phyloP scores from a whole-genome alignment of 257 asterid species.

The Dorcoceras hygrometricum region DNA sequence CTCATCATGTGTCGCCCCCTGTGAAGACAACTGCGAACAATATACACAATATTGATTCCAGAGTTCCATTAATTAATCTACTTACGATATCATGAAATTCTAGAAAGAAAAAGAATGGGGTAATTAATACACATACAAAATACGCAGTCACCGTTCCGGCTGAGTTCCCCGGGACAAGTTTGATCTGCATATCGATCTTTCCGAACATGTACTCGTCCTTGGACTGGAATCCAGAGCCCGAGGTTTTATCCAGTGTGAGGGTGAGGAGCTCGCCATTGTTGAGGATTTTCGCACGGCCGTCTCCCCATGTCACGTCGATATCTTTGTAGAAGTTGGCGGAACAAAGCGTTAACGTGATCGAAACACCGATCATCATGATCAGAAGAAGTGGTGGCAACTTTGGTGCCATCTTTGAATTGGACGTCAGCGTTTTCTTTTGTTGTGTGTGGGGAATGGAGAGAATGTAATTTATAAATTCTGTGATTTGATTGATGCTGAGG shows the following conservation, averaged over 20 bases:
- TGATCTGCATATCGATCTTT: slow-evolving; percentile 39
- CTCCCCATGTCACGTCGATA: slow-evolving; percentile 44
- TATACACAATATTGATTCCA: too few species aligned
- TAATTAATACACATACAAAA: slow-evolving; percentile 25
- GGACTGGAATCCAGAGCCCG: slow-evolving; percentile 45
- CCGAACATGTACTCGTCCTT: slow-evolving; percentile 39
- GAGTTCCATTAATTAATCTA: too few species aligned
- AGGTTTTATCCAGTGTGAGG: slow-evolving; percentile 33
- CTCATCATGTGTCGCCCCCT: slow-evolving; percentile 42
- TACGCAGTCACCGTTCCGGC: slow-evolving; percentile 51
- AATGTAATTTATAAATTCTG: too few species aligned
- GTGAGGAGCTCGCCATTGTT: slow-evolving; percentile 36
- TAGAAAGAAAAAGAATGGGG: too few species aligned
- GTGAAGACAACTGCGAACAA: slow-evolving; percentile 40
- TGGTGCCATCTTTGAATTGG: background rate
- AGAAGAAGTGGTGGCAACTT: background rate
- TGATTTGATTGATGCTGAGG: background rate
- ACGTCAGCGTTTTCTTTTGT: background rate
- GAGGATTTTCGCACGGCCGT: slow-evolving; percentile 33
- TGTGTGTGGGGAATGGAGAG: too few species aligned
- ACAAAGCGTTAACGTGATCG: background rate
- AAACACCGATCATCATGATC: background rate
- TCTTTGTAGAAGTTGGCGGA: slow-evolving; percentile 28
- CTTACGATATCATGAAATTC: too few species aligned
- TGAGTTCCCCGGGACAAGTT: slow-evolving; percentile 47